A percentile compares a stretch with the other conserved stretches of the same genome.
Conservation (phyloP, 2,329 filamentous ascomycete species). For the Plectosphaerella sp. region DNA sequence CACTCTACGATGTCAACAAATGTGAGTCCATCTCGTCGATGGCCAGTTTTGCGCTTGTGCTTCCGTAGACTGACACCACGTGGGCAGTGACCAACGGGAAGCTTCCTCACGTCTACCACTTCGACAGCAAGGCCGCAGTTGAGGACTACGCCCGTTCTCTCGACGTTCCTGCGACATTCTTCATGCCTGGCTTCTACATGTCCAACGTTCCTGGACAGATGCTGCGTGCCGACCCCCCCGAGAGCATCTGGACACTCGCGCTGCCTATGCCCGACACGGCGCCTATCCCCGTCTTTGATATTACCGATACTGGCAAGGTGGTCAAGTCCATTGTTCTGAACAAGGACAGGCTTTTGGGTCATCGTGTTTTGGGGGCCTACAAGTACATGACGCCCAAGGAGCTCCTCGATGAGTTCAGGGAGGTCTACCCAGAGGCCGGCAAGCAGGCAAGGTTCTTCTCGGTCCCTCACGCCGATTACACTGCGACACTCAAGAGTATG, state of each 20-base stretch:
- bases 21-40: too few relatives aligned
- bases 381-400: slow-evolving; percentile 27
- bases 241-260: slow-evolving; percentile 16
- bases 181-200: slow-evolving; percentile 50
- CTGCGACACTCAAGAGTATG: slow-evolving; percentile 21
- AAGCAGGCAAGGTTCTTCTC: slow-evolving; percentile 21
- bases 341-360: slow-evolving; percentile 15
- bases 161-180: slow-evolving; percentile 46
- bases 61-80: too few relatives aligned
- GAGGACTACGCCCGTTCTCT: slow-evolving; percentile 49
- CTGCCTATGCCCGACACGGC: slow-evolving; percentile 25
- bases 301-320: slow-evolving; percentile 33
- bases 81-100: slow-evolving; percentile 28
- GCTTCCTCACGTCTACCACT: slow-evolving; percentile 38
- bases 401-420: slow-evolving; percentile 18
- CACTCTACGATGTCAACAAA: slow-evolving; percentile 33
- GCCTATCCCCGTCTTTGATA: slow-evolving; percentile 32
- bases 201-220: slow-evolving; percentile 33
- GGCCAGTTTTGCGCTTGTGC: too few relatives aligned
- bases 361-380: slow-evolving; percentile 26
- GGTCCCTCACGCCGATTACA: slow-evolving; percentile 26
- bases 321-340: slow-evolving; percentile 18
- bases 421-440: slow-evolving; percentile 25
- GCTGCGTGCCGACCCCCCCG: slow-evolving; percentile 20
- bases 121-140: slow-evolving; percentile 53